These are phyloP conservation scores for Pythium brassicae DNA, from an alignment of 352 stramenopile genomes.

Conservation along the genomic window DNA sequence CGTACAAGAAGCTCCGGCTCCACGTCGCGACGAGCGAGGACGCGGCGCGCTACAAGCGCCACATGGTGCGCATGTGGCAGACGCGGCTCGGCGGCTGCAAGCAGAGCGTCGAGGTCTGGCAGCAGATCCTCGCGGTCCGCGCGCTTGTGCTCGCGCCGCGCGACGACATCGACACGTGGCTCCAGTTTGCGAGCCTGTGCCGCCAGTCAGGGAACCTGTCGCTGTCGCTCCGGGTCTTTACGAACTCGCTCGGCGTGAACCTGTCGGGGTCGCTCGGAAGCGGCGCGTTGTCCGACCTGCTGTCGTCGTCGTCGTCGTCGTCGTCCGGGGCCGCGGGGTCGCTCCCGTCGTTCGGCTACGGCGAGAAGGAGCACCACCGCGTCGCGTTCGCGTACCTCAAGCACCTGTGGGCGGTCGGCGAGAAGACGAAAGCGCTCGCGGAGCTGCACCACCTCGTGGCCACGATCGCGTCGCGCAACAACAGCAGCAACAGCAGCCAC, in stretches of 20 bases:
- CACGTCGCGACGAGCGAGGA: conserved; percentile 72
- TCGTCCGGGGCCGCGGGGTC: conserved; percentile 36
- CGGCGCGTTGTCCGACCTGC: conserved; percentile 29
- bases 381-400: conserved; percentile 95
- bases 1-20: conserved; percentile 84
- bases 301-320: conserved; percentile 32
- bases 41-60: conserved; percentile 68
- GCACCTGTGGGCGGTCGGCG: conserved; percentile 90
- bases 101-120: conserved; percentile 90
- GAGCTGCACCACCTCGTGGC: conserved; percentile 82
- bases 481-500: conserved; percentile 9
- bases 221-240: conserved; percentile 87
- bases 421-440: conserved; percentile 85
- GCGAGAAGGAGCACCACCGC: conserved; percentile 88
- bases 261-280: conserved; percentile 18
- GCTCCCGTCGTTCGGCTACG: conserved; percentile 52
- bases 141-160: conserved; percentile 78
- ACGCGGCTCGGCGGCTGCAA: conserved; percentile 84
- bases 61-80: conserved; percentile 87
- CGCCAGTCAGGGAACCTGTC: conserved; percentile 83
- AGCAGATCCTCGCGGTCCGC: conserved; percentile 93
- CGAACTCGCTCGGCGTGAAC: conserved; percentile 64
- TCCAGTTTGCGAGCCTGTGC: conserved; percentile 92
- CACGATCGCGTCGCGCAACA: conserved; percentile 58
- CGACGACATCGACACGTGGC: conserved; percentile 90